Conservation (phyloP, 495 filamentous ascomycete species). For the Melanomma pulvis-pyrius region DNA sequence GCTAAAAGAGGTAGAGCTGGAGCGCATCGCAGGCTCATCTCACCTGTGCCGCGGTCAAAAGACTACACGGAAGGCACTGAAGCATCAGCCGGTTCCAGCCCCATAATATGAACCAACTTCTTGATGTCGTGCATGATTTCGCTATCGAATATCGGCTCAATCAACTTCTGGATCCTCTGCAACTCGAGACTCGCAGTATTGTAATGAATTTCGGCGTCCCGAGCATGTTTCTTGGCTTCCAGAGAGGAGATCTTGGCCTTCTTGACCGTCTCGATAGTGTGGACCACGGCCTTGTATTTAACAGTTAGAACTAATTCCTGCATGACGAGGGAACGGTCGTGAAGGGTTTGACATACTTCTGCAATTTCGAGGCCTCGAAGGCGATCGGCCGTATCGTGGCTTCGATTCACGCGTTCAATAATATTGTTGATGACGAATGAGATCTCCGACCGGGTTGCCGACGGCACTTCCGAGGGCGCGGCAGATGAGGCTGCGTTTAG, state of each 20-base stretch:
- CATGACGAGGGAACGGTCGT: conserved; percentile 4
- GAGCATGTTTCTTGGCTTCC: conserved; percentile 12
- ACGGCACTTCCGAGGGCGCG: background rate
- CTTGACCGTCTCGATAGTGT: conserved; percentile 5
- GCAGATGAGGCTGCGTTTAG: background rate
- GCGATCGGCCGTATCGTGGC: conserved; percentile 7
- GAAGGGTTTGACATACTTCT: conserved; percentile 18
- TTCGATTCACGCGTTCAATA: background rate
- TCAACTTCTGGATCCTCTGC: background rate
- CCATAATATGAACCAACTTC: background rate
- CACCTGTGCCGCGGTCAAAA: too few relatives aligned
- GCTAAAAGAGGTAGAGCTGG: background rate
- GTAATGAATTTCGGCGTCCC: conserved; percentile 3
- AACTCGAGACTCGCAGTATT: background rate
- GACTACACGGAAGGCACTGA: too few relatives aligned
- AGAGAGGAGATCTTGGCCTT: conserved; percentile 2
- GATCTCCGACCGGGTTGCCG: background rate
- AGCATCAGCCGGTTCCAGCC: background rate
- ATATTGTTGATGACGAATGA: conserved; percentile 6
- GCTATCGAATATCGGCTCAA: background rate
- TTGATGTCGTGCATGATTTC: background rate
- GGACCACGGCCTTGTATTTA: conserved; percentile 2
- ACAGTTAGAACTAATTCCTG: conserved; percentile 4
- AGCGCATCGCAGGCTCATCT: background rate
- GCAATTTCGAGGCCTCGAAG: conserved; percentile 9